A percentile compares a stretch with the other conserved stretches of the same genome.
Conservation (phyloP, 2,329 filamentous ascomycete species). For the Fusarium robinianum region DNA sequence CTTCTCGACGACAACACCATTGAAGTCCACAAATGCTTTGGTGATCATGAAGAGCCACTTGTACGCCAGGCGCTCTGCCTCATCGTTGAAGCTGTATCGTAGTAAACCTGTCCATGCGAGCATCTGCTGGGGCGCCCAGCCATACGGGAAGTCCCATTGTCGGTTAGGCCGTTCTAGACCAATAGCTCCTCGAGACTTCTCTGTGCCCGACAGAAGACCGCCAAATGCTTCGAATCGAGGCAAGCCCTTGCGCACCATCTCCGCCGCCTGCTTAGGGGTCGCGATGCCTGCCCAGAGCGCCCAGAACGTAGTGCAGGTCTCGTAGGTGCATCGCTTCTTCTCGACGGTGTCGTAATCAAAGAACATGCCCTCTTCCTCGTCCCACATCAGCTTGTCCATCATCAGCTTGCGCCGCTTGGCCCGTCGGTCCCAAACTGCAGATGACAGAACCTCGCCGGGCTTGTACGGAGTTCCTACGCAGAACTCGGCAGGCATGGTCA, state of each 20-base stretch:
- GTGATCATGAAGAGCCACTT: constrained; percentile 99
- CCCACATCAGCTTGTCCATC: constrained; percentile 95
- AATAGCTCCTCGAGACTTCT: constrained; percentile 81
- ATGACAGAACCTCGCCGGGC: constrained; percentile 75
- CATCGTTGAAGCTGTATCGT: constrained; percentile 88
- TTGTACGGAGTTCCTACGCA: constrained; percentile 66
- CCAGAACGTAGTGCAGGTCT: constrained; percentile 95
- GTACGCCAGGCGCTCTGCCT: constrained; percentile 88
- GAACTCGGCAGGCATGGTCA: constrained; percentile 83
- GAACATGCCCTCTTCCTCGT: constrained; percentile 90
- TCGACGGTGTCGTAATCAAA: constrained; percentile 94
- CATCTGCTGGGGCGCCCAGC: constrained; percentile 99
- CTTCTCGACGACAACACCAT: constrained; percentile 97
- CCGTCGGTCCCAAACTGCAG: constrained; percentile 86
- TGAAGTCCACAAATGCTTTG: constrained; percentile 97
- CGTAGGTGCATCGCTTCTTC: constrained; percentile 80
- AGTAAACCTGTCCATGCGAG: constrained; percentile 92
- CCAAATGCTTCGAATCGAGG: constrained; percentile 88
- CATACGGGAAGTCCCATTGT: constrained; percentile 98
- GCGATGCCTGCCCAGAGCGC: constrained; percentile 93
- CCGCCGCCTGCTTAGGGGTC: constrained; percentile 81
- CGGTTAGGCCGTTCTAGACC: constrained; percentile 85
- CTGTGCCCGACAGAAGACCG: constrained; percentile 85
- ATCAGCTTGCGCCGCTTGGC: constrained; percentile 80
- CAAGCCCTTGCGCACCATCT: constrained; percentile 78